phyloP scores from a whole-genome alignment of 768 basidiomycete species.

The Albatrellus ellisii region DNA sequence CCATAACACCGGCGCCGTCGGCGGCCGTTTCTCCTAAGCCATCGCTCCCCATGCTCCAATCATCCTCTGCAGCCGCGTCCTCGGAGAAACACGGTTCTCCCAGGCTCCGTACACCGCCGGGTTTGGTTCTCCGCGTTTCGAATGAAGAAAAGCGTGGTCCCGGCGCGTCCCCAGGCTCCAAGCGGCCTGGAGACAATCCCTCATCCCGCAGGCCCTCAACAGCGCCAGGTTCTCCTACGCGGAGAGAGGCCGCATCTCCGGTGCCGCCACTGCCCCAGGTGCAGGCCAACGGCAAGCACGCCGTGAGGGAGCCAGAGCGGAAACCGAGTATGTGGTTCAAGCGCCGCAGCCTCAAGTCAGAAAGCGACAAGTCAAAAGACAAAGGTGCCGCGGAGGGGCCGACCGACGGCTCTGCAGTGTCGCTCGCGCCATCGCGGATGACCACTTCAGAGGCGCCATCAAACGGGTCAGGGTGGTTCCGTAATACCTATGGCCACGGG shows the following conservation, averaged over 20 bases:
- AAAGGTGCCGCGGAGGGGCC: neutral
- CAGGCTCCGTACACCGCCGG: neutral
- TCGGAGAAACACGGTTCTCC: neutral
- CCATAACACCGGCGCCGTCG: too few relatives aligned
- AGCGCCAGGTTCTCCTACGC: slow-evolving; percentile 11
- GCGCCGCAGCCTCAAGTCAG: slow-evolving; percentile 31
- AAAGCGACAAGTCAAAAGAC: slow-evolving; percentile 10
- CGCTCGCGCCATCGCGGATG: slow-evolving; percentile 7
- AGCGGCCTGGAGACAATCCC: too few relatives aligned
- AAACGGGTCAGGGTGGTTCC: slow-evolving; percentile 9
- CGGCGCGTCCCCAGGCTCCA: too few relatives aligned
- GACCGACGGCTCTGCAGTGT: slow-evolving; percentile 2
- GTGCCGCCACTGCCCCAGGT: slow-evolving; percentile 20
- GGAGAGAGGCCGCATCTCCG: slow-evolving; percentile 12
- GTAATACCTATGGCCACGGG: slow-evolving; percentile 5
- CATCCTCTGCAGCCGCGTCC: neutral
- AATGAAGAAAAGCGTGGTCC: too few relatives aligned
- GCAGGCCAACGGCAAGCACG: slow-evolving; percentile 17
- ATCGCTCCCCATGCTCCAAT: neutral
- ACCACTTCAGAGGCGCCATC: slow-evolving; percentile 7
- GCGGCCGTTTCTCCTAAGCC: neutral
- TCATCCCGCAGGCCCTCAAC: slow-evolving; percentile 7
- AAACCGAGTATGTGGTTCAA: slow-evolving; percentile 40
- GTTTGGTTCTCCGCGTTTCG: neutral
- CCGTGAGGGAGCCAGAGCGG: slow-evolving; percentile 24